Percentiles rank a stretch among this genome's conserved stretches.
Conservation (phyloP, 179 eudicot genomes). For the Sideroxylon spinosum region DNA sequence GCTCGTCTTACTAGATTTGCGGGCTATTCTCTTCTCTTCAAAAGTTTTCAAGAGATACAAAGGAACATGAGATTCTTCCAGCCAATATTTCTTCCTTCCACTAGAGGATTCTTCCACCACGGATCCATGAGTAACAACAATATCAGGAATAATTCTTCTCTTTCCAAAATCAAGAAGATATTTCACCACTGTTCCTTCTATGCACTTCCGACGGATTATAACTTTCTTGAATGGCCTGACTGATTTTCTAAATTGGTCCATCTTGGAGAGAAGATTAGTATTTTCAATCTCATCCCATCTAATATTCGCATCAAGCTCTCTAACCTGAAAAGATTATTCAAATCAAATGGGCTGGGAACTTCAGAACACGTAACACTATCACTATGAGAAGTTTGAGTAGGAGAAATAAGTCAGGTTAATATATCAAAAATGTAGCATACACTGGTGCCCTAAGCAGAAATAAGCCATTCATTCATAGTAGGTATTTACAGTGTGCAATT, state of each 20-base stretch:
- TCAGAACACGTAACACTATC: not conserved
- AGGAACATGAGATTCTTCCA: conserved; percentile 81
- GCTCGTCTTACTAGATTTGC: conserved; percentile 49
- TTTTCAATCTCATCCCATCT: conserved; percentile 92
- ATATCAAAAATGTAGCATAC: not conserved
- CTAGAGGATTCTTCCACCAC: conserved; percentile 61
- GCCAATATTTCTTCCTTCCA: conserved; percentile 87
- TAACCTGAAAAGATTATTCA: conserved; percentile 45
- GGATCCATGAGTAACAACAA: conserved; percentile 65
- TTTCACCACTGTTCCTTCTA: conserved; percentile 53
- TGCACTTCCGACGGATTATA: conserved; percentile 61
- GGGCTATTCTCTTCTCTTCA: conserved; percentile 80
- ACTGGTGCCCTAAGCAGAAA: not conserved
- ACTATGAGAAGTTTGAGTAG: not conserved
- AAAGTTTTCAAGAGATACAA: conserved; percentile 73
- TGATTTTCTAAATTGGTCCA: conserved; percentile 63
- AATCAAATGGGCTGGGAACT: not conserved
- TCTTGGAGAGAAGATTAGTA: conserved; percentile 41
- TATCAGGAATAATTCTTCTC: conserved; percentile 84
- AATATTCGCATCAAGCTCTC: conserved; percentile 80
- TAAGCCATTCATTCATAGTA: too few relatives aligned
- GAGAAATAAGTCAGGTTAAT: conserved; percentile 6
- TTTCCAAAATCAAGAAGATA: conserved; percentile 98
- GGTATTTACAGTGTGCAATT: not conserved
- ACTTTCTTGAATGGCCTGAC: conserved; percentile 77